Conservation (phyloP, 306 rosid genomes). For the Prunus salicina region DNA sequence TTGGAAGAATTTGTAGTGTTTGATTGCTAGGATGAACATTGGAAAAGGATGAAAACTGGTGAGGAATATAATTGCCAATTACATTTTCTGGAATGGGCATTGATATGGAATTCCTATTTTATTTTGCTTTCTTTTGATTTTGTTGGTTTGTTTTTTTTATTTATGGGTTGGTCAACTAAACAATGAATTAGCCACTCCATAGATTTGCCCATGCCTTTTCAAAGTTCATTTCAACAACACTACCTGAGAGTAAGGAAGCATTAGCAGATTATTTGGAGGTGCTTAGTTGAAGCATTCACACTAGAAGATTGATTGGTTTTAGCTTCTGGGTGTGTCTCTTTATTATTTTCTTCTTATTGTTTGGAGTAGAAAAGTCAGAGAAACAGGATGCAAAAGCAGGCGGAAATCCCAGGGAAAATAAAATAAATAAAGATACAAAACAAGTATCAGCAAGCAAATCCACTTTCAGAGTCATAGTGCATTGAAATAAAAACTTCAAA, state of each 20-base stretch:
- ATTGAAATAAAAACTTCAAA: background rate
- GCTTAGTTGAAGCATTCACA: background rate
- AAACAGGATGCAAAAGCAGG: too few relatives aligned
- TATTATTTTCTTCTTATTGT: too few relatives aligned
- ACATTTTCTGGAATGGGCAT: background rate
- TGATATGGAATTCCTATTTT: background rate
- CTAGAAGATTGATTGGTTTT: background rate
- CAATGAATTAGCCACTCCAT: background rate
- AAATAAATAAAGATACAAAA: too few relatives aligned
- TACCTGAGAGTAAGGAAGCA: background rate
- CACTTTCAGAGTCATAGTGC: background rate
- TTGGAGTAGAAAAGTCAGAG: too few relatives aligned
- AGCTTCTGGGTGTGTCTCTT: background rate
- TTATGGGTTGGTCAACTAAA: background rate
- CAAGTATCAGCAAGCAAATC: too few relatives aligned
- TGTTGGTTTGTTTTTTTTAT: background rate
- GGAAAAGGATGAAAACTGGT: background rate
- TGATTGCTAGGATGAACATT: background rate
- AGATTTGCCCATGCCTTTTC: background rate
- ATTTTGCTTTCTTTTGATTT: too few relatives aligned
- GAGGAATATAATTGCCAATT: background rate
- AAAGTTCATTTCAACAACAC: background rate
- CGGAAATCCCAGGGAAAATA: too few relatives aligned
- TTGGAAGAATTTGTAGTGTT: background rate
- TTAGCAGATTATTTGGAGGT: background rate